phyloP scores from a whole-genome alignment of 192 early-diverging fungal genomes.

The Backusella australiensis region DNA sequence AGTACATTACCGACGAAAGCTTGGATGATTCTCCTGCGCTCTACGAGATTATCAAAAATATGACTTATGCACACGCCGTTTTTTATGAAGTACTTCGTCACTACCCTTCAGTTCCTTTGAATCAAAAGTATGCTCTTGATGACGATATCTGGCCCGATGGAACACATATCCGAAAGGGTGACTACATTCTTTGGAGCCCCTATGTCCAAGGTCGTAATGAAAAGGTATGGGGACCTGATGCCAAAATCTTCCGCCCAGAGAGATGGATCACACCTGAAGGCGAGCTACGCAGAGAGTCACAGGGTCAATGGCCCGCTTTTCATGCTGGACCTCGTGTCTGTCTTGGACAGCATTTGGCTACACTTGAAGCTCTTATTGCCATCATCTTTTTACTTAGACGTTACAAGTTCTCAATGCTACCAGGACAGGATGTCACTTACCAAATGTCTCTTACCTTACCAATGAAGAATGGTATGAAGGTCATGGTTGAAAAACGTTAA shows the following conservation, averaged over 20 bases:
- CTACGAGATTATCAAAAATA: conserved; percentile 33
- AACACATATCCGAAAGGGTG: conserved; percentile 49
- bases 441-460: conserved; percentile 22
- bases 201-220: conserved; percentile 53
- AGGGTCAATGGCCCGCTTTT: conserved; percentile 55
- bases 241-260: conserved; percentile 59
- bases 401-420: conserved; percentile 38
- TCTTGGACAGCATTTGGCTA: conserved; percentile 40
- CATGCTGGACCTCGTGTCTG: conserved; percentile 50
- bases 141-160: conserved; percentile 66
- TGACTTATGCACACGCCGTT: conserved; percentile 38
- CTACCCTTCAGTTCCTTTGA: conserved; percentile 63
- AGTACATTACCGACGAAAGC: conserved; percentile 29
- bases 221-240: conserved; percentile 64
- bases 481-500: conserved; percentile 26
- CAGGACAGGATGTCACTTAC: conserved; percentile 32
- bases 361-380: conserved; percentile 40
- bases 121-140: conserved; percentile 51
- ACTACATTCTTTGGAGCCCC: conserved; percentile 45
- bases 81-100: conserved; percentile 58
- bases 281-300: conserved; percentile 31
- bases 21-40: conserved; percentile 22
- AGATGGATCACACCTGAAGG: conserved; percentile 56
- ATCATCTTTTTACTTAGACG: conserved; percentile 35
- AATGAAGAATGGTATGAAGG: conserved; percentile 32